phyloP scores from a whole-genome alignment of 2,329 filamentous ascomycete genomes.

The Nannizziopsis arthrosporioides region DNA sequence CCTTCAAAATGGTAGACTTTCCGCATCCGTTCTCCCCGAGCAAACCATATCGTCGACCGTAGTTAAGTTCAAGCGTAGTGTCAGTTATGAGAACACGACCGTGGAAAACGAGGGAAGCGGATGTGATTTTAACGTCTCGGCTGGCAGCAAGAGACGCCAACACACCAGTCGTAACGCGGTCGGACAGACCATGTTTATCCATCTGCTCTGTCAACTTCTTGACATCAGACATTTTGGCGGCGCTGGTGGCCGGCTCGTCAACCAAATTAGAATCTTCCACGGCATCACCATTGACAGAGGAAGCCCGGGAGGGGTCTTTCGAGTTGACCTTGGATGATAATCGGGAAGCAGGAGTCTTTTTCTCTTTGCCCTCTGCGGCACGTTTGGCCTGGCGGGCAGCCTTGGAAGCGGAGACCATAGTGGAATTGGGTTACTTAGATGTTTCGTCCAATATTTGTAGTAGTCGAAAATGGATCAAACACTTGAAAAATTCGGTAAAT shows the following conservation, averaged over 20 bases:
- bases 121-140: conserved; percentile 95
- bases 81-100: conserved; percentile 92
- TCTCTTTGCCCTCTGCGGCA: conserved; percentile 59
- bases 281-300: conserved; percentile 57
- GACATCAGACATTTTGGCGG: conserved; percentile 65
- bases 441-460: conserved; percentile 17
- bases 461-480: conserved; percentile 16
- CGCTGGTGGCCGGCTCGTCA: conserved; percentile 59
- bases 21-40: conserved; percentile 98
- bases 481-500: conserved; percentile 7
- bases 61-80: conserved; percentile 83
- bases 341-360: conserved; percentile 61
- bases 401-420: conserved; percentile 58
- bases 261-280: conserved; percentile 52
- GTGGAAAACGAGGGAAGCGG: conserved; percentile 89
- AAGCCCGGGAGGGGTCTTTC: conserved; percentile 51
- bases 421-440: conserved; percentile 16
- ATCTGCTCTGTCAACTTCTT: conserved; percentile 84
- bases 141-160: conserved; percentile 71
- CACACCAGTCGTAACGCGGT: conserved; percentile 96
- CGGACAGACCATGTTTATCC: conserved; percentile 91
- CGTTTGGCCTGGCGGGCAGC: conserved; percentile 56
- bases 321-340: conserved; percentile 56
- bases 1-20: conserved; percentile 94
- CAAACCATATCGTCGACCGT: conserved; percentile 84